A percentile compares a stretch with the other conserved stretches of the same genome.
These are phyloP conservation scores for Acacia melanoxylon DNA, from an alignment of 306 rosid genomes.

Conservation along the genomic window DNA sequence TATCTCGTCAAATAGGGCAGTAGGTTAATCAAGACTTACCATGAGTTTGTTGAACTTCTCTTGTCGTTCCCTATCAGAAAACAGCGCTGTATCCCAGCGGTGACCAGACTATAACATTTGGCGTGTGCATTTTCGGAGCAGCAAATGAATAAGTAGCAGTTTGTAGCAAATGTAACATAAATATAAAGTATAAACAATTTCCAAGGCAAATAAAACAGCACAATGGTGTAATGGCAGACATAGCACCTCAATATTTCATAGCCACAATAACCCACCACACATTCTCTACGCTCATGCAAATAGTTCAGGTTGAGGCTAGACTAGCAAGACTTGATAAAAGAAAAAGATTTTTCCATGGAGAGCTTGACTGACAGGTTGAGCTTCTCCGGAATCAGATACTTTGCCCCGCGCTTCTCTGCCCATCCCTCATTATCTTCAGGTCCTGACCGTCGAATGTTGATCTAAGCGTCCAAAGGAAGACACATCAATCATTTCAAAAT, in stretches of 20 bases:
- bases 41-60: conserved; percentile 99
- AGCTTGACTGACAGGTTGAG: background rate
- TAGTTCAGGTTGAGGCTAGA: background rate
- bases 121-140: conserved; percentile 29
- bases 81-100: conserved; percentile 77
- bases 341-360: background rate
- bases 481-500: too few species aligned
- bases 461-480: too few species aligned
- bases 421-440: too few species aligned
- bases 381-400: too few species aligned
- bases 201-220: conserved; percentile 12
- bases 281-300: background rate
- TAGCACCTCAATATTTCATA: background rate
- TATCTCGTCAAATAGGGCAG: background rate
- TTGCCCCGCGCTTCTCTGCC: too few species aligned
- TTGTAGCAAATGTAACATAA: conserved; percentile 14
- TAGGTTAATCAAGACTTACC: conserved; percentile 53
- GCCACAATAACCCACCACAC: background rate
- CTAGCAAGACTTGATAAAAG: background rate
- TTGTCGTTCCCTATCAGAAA: conserved; percentile 85
- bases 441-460: too few species aligned
- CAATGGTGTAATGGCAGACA: background rate
- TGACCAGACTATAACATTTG: conserved; percentile 65
- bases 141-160: conserved; percentile 27
- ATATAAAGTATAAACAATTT: background rate